Base-by-base conservation (phyloP, 441 rosid genomes). In the Oxalis stricta region DNA sequence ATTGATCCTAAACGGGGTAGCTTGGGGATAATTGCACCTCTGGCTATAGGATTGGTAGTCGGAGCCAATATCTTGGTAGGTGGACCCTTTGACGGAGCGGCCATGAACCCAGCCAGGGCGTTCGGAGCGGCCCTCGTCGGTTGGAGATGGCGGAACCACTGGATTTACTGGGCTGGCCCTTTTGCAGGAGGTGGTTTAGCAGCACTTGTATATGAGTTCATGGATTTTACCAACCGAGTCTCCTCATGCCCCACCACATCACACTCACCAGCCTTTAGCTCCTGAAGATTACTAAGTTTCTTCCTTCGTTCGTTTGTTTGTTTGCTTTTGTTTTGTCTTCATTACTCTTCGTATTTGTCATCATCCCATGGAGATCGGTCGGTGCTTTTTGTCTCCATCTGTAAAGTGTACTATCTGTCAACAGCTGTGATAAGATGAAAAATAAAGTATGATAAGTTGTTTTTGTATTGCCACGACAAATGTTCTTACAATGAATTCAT, bases 81-180 rank as follows among this genome's bases (percentile, higher is more conserved):
- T 0, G 93, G 80, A 24, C 95, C 93, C 2, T 85, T 85, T 38
- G 77, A 75, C 0, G 89, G 93, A 26, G 93, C 89, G 0, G 59
- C 84, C 0, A 82, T 82, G 95, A 85, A 79, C 41, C 93, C 93
- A 0, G 89, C 93, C 8, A 62, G 81, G 59, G 89, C 89, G 1
- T 82, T 82, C 19, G 95, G 86, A 30, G 86, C 86, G 2, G 85
- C 93, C 1, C 67, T 85, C n/a, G 82, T 85, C 7, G 93, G 86
- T 26, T 79, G 93, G 95, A 79, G 89, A 52, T 85, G 89, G 93
- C 50, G 57, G 31, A 72, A 82, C 60, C 93, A 79, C 46, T 85
- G 95, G 95, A 75, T 85, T 60, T 82, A 85, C 50, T 85, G 93
- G 95, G 56, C 79, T 0, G 86, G 93, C 31, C 89, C 93, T 3